phyloP scores from a whole-genome alignment of 2,329 filamentous ascomycete species.

The Colletotrichum siamense region DNA sequence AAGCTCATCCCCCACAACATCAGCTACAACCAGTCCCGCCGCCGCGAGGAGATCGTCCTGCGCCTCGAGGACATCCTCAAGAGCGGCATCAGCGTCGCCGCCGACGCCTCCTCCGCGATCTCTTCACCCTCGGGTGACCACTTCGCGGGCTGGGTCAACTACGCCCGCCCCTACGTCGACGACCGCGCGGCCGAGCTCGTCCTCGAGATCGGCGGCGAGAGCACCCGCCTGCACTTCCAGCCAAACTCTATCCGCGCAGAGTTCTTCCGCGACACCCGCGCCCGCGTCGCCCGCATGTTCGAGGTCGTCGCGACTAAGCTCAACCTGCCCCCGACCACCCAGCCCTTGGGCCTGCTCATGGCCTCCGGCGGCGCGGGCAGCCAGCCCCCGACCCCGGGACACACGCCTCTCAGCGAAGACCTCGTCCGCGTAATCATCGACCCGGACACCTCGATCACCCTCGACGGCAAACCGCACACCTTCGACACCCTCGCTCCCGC shows the following conservation, averaged over 20 bases:
- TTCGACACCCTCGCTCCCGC: slow-evolving; percentile 24
- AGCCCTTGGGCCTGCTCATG: slow-evolving; percentile 72
- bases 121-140: slow-evolving; percentile 30
- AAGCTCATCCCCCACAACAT: slow-evolving; percentile 80
- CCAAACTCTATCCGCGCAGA: slow-evolving; percentile 57
- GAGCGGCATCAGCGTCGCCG: slow-evolving; percentile 74
- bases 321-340: slow-evolving; percentile 65
- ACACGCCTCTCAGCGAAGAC: slow-evolving; percentile 73
- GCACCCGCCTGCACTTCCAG: slow-evolving; percentile 60
- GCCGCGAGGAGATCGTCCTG: slow-evolving; percentile 77
- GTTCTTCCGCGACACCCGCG: slow-evolving; percentile 75
- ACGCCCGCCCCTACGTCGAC: slow-evolving; percentile 87
- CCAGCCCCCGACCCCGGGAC: slow-evolving; percentile 70
- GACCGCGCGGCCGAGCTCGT: slow-evolving; percentile 75
- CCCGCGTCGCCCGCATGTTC: slow-evolving; percentile 74
- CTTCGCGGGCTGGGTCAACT: slow-evolving; percentile 67
- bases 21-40: slow-evolving; percentile 73
- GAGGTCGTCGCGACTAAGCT: slow-evolving; percentile 84
- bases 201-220: slow-evolving; percentile 77
- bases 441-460: slow-evolving; percentile 59
- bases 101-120: slow-evolving; percentile 45
- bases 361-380: slow-evolving; percentile 65
- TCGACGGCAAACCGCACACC: slow-evolving; percentile 61
- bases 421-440: slow-evolving; percentile 70
- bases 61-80: slow-evolving; percentile 88